Percentiles rank a stretch among this genome's conserved stretches.
These are phyloP conservation scores for Rhynchospora breviuscula DNA, from an alignment of 176 grass and related monocot genomes.

Conservation along the genomic window DNA sequence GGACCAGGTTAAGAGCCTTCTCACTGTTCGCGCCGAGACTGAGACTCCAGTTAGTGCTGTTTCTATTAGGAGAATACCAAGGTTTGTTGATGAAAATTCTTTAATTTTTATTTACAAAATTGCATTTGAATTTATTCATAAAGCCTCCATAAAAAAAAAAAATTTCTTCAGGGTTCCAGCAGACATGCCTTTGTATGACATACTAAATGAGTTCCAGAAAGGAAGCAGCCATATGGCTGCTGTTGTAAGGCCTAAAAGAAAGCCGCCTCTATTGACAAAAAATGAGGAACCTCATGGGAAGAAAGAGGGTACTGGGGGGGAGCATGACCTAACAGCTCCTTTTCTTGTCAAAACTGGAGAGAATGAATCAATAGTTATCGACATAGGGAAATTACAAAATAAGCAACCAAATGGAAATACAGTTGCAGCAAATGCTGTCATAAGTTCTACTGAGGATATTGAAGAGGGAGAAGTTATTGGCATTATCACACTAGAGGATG, in stretches of 20 bases:
- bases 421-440: slow-evolving; percentile 21
- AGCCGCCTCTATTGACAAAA: slow-evolving; percentile 30
- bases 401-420: slow-evolving; percentile 54
- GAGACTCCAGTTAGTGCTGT: slow-evolving; percentile 99
- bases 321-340: slow-evolving; percentile 33
- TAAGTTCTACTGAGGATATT: slow-evolving; percentile 73
- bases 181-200: slow-evolving; percentile 98
- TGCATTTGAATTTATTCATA: not conserved
- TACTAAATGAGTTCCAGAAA: slow-evolving; percentile 99
- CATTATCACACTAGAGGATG: slow-evolving; percentile 98
- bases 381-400: slow-evolving; percentile 57
- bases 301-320: slow-evolving; percentile 28
- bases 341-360: slow-evolving; percentile 68
- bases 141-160: slow-evolving; percentile 1
- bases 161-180: slow-evolving; percentile 65
- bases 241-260: slow-evolving; percentile 78
- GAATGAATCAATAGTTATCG: slow-evolving; percentile 53
- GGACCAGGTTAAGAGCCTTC: slow-evolving; percentile 93
- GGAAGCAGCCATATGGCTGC: slow-evolving; percentile 99
- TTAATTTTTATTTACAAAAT: slow-evolving; percentile 9
- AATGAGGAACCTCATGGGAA: slow-evolving; percentile 38
- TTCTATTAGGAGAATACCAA: slow-evolving; percentile 97
- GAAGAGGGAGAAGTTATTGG: slow-evolving; percentile 98
- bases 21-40: slow-evolving; percentile 97
- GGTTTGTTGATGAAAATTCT: slow-evolving; percentile 32